These are phyloP conservation scores for Paratrypanosoma confusum DNA, from an alignment of 208 protist genomes.

Conservation along the genomic window DNA sequence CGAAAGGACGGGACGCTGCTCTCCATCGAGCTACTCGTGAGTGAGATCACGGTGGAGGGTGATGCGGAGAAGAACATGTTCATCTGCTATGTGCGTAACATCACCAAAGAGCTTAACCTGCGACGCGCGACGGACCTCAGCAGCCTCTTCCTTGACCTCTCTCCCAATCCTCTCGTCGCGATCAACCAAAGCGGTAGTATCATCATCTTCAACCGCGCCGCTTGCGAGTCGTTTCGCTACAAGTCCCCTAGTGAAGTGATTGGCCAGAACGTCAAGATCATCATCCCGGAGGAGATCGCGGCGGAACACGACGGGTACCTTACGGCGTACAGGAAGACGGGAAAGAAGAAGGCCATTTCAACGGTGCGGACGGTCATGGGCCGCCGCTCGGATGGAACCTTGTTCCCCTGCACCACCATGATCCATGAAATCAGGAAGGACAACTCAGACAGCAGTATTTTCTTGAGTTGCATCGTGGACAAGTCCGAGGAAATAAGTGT, in stretches of 20 bases:
- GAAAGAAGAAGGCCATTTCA: conserved; percentile 2
- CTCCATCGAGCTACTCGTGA: conserved; percentile 2
- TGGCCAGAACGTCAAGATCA: conserved; percentile 15
- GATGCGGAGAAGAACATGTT: conserved; percentile 1
- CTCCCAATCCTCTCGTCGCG: conserved; percentile 9
- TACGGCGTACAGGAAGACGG: conserved; percentile 8
- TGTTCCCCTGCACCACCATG: conserved; percentile 1
- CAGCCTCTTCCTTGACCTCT: background rate
- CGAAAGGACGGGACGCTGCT: conserved; percentile 1
- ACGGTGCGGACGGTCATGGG: background rate
- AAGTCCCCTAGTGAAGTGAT: conserved; percentile 6
- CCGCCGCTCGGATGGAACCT: conserved; percentile 4
- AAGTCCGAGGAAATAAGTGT: background rate
- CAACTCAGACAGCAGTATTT: background rate
- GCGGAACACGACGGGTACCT: conserved; percentile 16
- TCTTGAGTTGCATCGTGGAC: conserved; percentile 2
- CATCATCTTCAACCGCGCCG: conserved; percentile 14
- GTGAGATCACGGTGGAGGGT: conserved; percentile 1
- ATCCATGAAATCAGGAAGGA: conserved; percentile 1
- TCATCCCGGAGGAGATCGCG: conserved; percentile 24
- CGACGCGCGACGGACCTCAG: conserved; percentile 3
- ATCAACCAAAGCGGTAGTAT: conserved; percentile 23
- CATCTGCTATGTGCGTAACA: background rate
- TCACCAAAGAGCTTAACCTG: conserved; percentile 7
- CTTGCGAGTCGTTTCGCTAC: conserved; percentile 6